These are phyloP conservation scores for Botrytis byssoidea DNA, from an alignment of 2,329 filamentous ascomycete genomes.

Conservation along the genomic window DNA sequence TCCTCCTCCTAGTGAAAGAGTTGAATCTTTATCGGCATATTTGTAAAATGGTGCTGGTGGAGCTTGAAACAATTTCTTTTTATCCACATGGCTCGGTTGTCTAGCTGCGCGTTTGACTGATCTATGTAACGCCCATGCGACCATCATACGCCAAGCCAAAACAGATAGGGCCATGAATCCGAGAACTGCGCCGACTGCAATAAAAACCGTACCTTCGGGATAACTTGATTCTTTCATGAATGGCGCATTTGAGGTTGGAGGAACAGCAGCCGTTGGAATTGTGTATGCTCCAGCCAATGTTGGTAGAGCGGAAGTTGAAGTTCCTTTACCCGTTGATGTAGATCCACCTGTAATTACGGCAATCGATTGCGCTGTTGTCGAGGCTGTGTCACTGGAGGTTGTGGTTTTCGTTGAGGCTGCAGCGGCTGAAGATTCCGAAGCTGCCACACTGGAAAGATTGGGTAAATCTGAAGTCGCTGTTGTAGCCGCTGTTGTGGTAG, in stretches of 20 bases:
- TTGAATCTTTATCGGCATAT: constrained; percentile 54
- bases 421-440: constrained; percentile 30
- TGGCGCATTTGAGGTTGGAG: constrained; percentile 78
- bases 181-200: constrained; percentile 84
- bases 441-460: constrained; percentile 30
- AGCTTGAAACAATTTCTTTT: constrained; percentile 63
- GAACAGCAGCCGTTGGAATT: constrained; percentile 73
- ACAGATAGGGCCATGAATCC: constrained; percentile 80
- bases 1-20: constrained; percentile 35
- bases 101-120: constrained; percentile 84
- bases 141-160: constrained; percentile 80
- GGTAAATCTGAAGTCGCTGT: constrained; percentile 24
- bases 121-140: constrained; percentile 88
- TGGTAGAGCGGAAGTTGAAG: constrained; percentile 44
- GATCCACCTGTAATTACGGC: constrained; percentile 17
- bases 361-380: constrained; percentile 25
- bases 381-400: constrained; percentile 11
- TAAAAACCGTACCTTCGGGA: constrained; percentile 94
- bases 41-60: constrained; percentile 55
- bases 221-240: constrained; percentile 86
- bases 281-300: constrained; percentile 56
- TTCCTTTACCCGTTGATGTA: constrained; percentile 10
- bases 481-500: constrained; percentile 23
- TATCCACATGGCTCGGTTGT: constrained; percentile 66
- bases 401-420: constrained; percentile 22